A percentile compares a stretch with the other conserved stretches of the same genome.
These are phyloP conservation scores for Claviceps maximensis DNA, from an alignment of 2,329 filamentous ascomycete species.

Conservation along the genomic window DNA sequence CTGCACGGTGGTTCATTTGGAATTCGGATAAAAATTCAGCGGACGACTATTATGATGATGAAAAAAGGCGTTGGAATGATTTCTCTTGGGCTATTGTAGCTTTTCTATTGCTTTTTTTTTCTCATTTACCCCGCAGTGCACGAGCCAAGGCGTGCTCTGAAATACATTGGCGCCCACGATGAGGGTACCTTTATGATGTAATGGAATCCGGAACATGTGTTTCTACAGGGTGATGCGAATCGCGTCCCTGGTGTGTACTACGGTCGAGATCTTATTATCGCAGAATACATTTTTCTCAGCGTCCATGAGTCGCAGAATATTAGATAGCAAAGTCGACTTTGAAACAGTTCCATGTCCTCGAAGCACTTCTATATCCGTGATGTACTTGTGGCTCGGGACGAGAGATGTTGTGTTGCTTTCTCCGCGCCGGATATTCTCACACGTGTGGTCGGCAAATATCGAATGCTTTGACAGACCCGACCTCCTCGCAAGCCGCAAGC, in stretches of 20 bases:
- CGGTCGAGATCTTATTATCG: not conserved
- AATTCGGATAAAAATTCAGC: constrained; percentile 10
- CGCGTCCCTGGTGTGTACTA: constrained; percentile 3
- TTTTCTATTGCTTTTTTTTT: not conserved
- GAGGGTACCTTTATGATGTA: not conserved
- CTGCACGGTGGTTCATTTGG: constrained; percentile 9
- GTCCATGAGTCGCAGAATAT: not conserved
- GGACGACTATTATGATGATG: constrained; percentile 14
- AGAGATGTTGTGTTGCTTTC: too few species aligned
- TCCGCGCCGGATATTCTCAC: too few species aligned
- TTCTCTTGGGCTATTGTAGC: constrained; percentile 6
- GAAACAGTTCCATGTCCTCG: too few species aligned
- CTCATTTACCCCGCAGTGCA: not conserved
- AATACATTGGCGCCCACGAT: not conserved
- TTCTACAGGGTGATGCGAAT: constrained; percentile 5
- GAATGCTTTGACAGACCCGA: too few species aligned
- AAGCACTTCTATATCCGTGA: not conserved
- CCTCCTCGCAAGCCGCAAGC: too few species aligned
- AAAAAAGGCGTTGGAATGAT: constrained; percentile 12
- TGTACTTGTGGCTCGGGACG: too few species aligned
- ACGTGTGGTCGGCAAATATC: too few species aligned
- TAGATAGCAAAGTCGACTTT: not conserved
- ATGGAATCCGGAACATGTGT: constrained; percentile 1
- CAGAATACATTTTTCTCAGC: not conserved
- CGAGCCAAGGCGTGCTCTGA: constrained; percentile 1